phyloP scores from a whole-genome alignment of 2,329 filamentous ascomycete species.

The Aspergillus fumigatiaffinis region DNA sequence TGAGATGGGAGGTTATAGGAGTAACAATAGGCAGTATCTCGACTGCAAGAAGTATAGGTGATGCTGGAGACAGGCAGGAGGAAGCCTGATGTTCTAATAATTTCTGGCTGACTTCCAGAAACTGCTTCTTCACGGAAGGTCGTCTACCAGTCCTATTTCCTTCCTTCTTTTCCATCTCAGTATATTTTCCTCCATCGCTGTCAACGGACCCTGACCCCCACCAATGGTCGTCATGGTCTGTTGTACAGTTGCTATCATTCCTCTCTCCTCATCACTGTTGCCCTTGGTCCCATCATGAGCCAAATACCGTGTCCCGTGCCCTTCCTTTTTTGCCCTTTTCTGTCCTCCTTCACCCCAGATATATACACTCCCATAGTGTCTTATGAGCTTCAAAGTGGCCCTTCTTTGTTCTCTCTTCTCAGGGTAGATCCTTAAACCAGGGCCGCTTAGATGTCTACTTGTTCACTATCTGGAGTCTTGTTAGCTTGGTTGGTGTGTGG shows the following conservation, averaged over 20 bases:
- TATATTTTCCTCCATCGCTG: not conserved
- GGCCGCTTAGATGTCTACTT: not conserved
- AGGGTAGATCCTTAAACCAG: not conserved
- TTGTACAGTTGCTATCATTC: not conserved
- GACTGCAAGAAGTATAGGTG: not conserved
- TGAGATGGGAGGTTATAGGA: not conserved
- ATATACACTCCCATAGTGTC: not conserved
- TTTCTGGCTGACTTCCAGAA: not conserved
- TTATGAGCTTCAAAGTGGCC: no score
- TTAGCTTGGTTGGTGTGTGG: no score
- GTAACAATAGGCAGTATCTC: not conserved
- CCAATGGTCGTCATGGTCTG: not conserved
- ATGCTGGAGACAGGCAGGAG: not conserved
- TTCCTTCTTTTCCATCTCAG: not conserved
- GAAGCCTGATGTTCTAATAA: not conserved
- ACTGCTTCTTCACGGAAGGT: not conserved
- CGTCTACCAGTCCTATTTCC: not conserved
- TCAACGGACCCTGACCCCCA: not conserved
- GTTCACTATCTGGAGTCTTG: not conserved
- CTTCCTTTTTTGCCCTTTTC: not conserved
- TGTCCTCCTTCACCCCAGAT: no score
- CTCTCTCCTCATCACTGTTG: not conserved
- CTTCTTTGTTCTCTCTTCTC: not conserved
- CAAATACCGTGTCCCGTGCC: not conserved
- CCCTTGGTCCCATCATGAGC: not conserved